Conservation (phyloP, 2,329 filamentous ascomycete genomes). For the Verticillium alfalfae region DNA sequence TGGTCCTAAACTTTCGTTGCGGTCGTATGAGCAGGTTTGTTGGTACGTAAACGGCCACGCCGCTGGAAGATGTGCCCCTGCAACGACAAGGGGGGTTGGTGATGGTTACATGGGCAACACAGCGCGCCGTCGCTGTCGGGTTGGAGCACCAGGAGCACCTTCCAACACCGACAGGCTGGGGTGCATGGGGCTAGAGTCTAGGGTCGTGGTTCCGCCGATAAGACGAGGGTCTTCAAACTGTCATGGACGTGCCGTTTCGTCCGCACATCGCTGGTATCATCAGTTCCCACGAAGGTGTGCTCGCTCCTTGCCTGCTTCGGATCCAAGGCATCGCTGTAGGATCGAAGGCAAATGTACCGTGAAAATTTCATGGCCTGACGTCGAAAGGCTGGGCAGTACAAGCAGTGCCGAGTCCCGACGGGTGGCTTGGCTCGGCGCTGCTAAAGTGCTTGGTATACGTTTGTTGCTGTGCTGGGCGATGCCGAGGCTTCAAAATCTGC, state of each 20-base stretch:
- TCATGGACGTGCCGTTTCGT: neutral
- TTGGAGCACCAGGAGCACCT: neutral
- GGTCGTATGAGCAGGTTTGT: neutral
- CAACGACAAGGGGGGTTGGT: neutral
- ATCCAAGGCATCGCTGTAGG: neutral
- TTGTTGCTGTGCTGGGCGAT: neutral
- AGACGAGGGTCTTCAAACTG: neutral
- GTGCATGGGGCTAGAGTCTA: neutral
- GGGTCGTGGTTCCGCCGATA: neutral
- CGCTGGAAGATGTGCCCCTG: neutral
- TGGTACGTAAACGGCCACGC: neutral
- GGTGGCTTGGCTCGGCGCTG: neutral
- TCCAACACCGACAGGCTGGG: neutral
- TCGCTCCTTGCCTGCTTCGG: neutral
- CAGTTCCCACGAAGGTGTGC: neutral
- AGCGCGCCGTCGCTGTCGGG: neutral
- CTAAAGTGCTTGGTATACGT: neutral
- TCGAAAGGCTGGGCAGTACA: neutral
- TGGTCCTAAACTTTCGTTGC: neutral
- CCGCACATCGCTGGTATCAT: neutral
- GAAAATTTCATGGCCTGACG: neutral
- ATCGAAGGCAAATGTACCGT: neutral
- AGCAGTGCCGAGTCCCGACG: neutral
- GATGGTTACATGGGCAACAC: neutral
- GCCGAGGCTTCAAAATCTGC: neutral